A percentile compares a stretch with the other conserved stretches of the same genome.
Evolutionary conservation across 208 protist genomes (phyloP).

Genomic region (Crithidia bombi): DNA sequence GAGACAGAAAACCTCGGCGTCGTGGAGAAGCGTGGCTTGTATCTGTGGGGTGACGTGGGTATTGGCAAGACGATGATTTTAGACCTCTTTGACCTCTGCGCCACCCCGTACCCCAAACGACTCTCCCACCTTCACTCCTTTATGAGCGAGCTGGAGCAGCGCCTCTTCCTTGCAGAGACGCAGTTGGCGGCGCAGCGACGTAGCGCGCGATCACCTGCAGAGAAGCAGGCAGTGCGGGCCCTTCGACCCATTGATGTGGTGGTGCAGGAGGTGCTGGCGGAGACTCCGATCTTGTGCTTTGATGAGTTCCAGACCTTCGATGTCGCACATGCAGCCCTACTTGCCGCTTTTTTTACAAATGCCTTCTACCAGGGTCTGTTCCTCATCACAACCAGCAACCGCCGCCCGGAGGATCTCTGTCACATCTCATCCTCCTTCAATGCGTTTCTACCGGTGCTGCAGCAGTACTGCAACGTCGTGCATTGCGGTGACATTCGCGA

Average conservation of each 20-base stretch:
- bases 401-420: slow-evolving; percentile 78
- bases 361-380: slow-evolving; percentile 77
- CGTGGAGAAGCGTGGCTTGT: slow-evolving; percentile 78
- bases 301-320: slow-evolving; percentile 94
- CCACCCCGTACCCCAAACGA: slow-evolving; percentile 74
- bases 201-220: slow-evolving; percentile 16
- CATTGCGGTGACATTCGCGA: slow-evolving; percentile 59
- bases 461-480: slow-evolving; percentile 70
- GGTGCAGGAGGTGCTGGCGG: slow-evolving; percentile 64
- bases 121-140: slow-evolving; percentile 94
- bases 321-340: slow-evolving; percentile 80
- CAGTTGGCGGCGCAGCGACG: slow-evolving; percentile 26
- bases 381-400: slow-evolving; percentile 89
- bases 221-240: slow-evolving; percentile 17
- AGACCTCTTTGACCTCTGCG: slow-evolving; percentile 91
- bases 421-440: slow-evolving; percentile 68
- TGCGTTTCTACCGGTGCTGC: slow-evolving; percentile 61
- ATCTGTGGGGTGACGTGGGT: slow-evolving; percentile 94
- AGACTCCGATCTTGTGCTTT: slow-evolving; percentile 90
- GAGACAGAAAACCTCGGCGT: slow-evolving; percentile 65
- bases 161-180: slow-evolving; percentile 60
- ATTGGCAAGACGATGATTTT: slow-evolving; percentile 95
- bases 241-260: slow-evolving; percentile 75
- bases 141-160: slow-evolving; percentile 86
- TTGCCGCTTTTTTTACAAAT: slow-evolving; percentile 79